Conservation (phyloP, 106 monocot genomes). For the Vanilla planifolia region DNA sequence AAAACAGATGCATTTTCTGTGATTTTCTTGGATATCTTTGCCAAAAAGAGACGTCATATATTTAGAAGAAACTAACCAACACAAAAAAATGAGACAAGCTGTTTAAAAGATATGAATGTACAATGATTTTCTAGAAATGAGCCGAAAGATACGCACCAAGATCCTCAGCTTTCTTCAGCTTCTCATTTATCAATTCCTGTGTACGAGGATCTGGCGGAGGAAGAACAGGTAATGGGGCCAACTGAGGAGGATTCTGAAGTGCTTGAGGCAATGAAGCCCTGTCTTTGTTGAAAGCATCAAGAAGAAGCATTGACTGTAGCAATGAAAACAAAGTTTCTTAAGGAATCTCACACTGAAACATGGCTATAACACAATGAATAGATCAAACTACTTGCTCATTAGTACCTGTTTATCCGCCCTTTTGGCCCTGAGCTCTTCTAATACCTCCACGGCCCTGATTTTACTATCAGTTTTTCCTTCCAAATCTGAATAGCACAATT, state of each 20-base stretch:
- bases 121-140: too few relatives aligned
- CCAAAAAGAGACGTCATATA: too few relatives aligned
- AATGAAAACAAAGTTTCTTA: neutral
- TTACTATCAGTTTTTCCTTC: conserved; percentile 85
- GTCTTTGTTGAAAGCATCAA: conserved; percentile 96
- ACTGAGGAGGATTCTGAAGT: conserved; percentile 46
- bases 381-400: too few relatives aligned
- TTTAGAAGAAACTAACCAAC: too few relatives aligned
- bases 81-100: too few relatives aligned
- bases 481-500: conserved; percentile 75
- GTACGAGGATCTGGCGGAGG: conserved; percentile 73
- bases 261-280: conserved; percentile 70
- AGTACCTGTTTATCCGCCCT: conserved; percentile 90
- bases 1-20: too few relatives aligned
- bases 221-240: conserved; percentile 32
- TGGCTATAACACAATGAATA: too few relatives aligned
- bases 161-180: conserved; percentile 81
- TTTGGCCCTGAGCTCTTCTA: conserved; percentile 73
- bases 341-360: too few relatives aligned
- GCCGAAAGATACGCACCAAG: conserved; percentile 61
- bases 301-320: conserved; percentile 70
- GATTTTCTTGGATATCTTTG: too few relatives aligned
- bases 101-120: too few relatives aligned
- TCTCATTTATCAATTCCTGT: conserved; percentile 94
- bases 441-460: conserved; percentile 62